Base-by-base conservation (phyloP, 2,329 filamentous ascomycete species). In the Diaporthe citrichinensis region DNA sequence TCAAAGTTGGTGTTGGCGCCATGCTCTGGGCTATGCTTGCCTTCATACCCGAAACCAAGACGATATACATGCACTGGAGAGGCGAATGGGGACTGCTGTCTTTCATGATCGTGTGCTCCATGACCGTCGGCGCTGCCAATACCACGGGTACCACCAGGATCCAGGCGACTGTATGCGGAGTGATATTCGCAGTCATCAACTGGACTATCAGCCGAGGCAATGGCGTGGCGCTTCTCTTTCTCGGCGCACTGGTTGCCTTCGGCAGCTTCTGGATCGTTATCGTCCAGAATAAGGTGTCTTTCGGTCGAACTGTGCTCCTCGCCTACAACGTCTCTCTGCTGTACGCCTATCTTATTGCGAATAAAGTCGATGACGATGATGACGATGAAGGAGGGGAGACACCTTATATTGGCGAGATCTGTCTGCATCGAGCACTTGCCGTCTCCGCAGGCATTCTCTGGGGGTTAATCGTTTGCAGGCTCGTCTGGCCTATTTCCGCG, bases 91-190 rank as follows among this genome's bases (percentile, higher is more conserved):
- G 97, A 31, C 88, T 99, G 2, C 84, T 99, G 73, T 98, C 95
- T 0, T 98, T 98, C 86, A 98, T 98, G 96, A 92, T 98, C 81
- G 97, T 99, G 34, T 98, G 96, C 82, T 95, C 94, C 51, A 98
- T 98, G 95, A 99, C 96, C 0, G 96, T 98, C 31, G 97, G 97
- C 39, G 95, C 97, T 10, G 95, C 95, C 34, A 99, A 98, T 83
- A 98, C 96, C 1, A 98, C 96, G 0, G 96, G 95, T 5, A 92
- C 92, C 81, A 92, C 96, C 67, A 92, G 97, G 79, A 96, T 98
- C 81, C 87, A 95, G 12, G 97, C 96, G 74, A 99, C 96, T 1
- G 88, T 95, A 46, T 88, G 97, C 51, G 97, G 97, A 25, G 95
- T 95, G 9, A 82, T 89, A 1, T 93, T 93, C 78, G 94, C 96